A percentile compares a stretch with the other conserved stretches of the same genome.
Conservation (phyloP, 176 grass and related monocot genomes). For the Typha latifolia region DNA sequence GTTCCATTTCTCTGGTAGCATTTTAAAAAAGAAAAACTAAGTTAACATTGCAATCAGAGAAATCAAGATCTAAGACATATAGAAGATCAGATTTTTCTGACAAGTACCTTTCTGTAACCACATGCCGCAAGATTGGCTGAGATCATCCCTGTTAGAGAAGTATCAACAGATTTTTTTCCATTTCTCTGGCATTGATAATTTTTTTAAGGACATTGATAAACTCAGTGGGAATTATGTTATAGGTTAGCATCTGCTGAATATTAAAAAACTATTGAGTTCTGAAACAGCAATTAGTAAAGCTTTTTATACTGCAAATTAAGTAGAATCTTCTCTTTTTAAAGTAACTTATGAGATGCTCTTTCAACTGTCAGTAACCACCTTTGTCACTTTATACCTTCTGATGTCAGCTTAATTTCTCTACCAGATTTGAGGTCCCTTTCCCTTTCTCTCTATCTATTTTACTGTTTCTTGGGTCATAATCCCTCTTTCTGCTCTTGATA, state of each 20-base stretch:
- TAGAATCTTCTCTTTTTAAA: not conserved
- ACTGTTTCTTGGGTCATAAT: not conserved
- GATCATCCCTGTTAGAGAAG: not conserved
- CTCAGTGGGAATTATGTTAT: not conserved
- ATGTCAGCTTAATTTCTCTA: not conserved
- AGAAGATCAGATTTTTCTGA: not conserved
- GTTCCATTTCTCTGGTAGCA: not conserved
- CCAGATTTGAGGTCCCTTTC: not conserved
- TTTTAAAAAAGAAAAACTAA: not conserved
- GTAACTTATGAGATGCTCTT: not conserved
- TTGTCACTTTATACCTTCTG: not conserved
- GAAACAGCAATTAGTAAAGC: not conserved
- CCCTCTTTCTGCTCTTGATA: not conserved
- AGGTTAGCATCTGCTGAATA: not conserved
- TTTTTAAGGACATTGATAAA: not conserved
- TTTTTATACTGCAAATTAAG: not conserved
- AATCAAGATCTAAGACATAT: not conserved
- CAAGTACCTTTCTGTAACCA: not conserved
- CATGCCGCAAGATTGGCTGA: not conserved
- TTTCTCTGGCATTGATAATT: not conserved
- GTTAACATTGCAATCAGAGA: not conserved
- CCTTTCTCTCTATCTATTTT: not conserved
- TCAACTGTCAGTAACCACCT: slow-evolving; percentile 4
- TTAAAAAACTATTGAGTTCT: not conserved
- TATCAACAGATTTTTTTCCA: not conserved